These are phyloP conservation scores for Phyllosticta citriasiana DNA, from an alignment of 2,329 filamentous ascomycete species.

Conservation along the genomic window DNA sequence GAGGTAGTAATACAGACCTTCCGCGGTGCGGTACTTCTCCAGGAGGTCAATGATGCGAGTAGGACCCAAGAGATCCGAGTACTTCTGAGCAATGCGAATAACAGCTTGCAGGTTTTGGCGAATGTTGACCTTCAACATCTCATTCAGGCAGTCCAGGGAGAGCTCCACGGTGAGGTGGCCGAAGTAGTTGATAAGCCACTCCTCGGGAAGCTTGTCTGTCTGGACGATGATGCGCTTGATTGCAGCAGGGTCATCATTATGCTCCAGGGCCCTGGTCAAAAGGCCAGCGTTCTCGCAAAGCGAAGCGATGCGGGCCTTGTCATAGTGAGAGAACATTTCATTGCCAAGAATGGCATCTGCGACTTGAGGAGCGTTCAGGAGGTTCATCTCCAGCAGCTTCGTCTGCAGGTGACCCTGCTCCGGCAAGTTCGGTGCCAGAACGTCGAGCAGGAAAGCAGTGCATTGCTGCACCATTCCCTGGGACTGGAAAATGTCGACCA, in stretches of 20 bases:
- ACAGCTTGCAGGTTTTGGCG: constrained; percentile 93
- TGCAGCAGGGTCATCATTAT: constrained; percentile 80
- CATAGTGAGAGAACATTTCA: constrained; percentile 97
- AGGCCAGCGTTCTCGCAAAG: constrained; percentile 92
- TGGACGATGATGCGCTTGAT: constrained; percentile 87
- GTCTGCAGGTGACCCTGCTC: constrained; percentile 93
- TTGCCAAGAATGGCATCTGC: constrained; percentile 96
- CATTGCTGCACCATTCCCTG: constrained; percentile 97
- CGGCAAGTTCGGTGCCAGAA: constrained; percentile 85
- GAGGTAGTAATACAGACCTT: constrained; percentile 96
- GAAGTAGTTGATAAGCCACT: constrained; percentile 90
- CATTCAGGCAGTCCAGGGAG: constrained; percentile 84
- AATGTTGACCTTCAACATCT: constrained; percentile 94
- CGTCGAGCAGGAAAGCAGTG: constrained; percentile 94
- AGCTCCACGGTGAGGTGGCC: constrained; percentile 92
- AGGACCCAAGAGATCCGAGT: constrained; percentile 88
- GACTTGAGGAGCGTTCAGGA: constrained; percentile 92
- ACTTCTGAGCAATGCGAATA: constrained; percentile 93
- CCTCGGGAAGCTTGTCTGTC: constrained; percentile 75
- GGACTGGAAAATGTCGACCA: constrained; percentile 95
- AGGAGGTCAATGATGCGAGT: constrained; percentile 82
- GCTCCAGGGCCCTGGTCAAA: constrained; percentile 62
- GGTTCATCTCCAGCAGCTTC: constrained; percentile 92
- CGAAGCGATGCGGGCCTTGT: constrained; percentile 77
- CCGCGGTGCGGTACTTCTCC: constrained; percentile 94